Evolutionary conservation across 371 early-diverging fungal genomes (phyloP).

Genomic region (Phascolomyces articulosus): DNA sequence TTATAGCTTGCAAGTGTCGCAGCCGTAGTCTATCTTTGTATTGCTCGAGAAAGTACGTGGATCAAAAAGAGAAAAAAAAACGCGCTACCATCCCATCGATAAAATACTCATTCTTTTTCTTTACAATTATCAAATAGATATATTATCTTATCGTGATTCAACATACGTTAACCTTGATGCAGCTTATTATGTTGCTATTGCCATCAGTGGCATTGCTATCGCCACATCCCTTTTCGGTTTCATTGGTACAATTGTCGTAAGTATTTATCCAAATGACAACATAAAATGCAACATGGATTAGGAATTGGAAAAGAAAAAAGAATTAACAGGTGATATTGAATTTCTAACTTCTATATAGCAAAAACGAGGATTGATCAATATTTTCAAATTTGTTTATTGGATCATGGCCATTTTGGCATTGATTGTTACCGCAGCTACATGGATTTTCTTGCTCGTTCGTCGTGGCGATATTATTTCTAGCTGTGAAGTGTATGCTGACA

Average conservation of each 20-base stretch:
- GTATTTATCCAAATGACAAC: too few species aligned
- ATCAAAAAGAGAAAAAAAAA: neutral
- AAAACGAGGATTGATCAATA: constrained; percentile 23
- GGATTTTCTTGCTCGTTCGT: constrained; percentile 26
- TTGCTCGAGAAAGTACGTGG: neutral
- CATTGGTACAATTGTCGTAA: constrained; percentile 15
- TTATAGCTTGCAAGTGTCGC: neutral
- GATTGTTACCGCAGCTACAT: constrained; percentile 20
- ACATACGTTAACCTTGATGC: constrained; percentile 2
- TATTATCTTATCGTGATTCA: neutral
- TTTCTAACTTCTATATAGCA: constrained; percentile 41
- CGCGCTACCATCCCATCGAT: too few species aligned
- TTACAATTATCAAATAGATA: too few species aligned
- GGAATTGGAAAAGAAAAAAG: constrained; percentile 12
- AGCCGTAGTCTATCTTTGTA: neutral
- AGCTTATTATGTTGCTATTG: constrained; percentile 4
- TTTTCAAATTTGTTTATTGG: constrained; percentile 32
- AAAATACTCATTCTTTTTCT: too few species aligned
- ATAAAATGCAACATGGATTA: too few species aligned
- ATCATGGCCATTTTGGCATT: constrained; percentile 25
- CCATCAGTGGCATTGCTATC: neutral
- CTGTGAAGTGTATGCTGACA: constrained; percentile 53
- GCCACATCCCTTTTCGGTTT: constrained; percentile 14
- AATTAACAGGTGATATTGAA: constrained; percentile 10
- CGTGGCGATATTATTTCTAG: constrained; percentile 9